These are phyloP conservation scores for Malassezia globosa DNA, from an alignment of 1,284 basidiomycete genomes.

Conservation along the genomic window DNA sequence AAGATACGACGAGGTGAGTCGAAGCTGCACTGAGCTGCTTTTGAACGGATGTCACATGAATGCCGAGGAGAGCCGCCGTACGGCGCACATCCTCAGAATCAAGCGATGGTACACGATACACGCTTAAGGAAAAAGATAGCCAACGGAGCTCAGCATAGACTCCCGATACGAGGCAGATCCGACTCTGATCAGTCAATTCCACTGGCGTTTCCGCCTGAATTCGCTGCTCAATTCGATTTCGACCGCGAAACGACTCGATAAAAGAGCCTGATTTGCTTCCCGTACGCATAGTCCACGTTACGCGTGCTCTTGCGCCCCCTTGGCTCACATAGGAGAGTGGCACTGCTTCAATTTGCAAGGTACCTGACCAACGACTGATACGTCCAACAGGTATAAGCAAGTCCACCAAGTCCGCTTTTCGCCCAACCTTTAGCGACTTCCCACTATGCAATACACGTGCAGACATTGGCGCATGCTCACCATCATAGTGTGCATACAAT, in stretches of 20 bases:
- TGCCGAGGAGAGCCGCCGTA: background rate
- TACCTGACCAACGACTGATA: slow-evolving; percentile 13
- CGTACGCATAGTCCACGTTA: slow-evolving; percentile 13
- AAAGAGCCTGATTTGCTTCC: slow-evolving; percentile 9
- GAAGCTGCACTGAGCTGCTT: background rate
- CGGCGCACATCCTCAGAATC: background rate
- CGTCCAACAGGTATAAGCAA: slow-evolving; percentile 9
- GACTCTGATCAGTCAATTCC: slow-evolving; percentile 1
- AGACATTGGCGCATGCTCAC: slow-evolving; percentile 8
- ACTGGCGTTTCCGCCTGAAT: slow-evolving; percentile 7
- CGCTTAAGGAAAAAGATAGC: slow-evolving; percentile 1
- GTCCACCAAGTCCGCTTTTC: slow-evolving; percentile 9
- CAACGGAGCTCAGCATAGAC: slow-evolving; percentile 9
- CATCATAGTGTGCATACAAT: background rate
- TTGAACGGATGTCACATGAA: slow-evolving; percentile 1
- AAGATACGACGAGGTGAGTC: slow-evolving; percentile 9
- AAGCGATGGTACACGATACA: slow-evolving; percentile 6
- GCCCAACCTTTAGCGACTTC: slow-evolving; percentile 7
- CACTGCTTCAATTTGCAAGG: background rate
- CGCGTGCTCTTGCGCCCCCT: background rate
- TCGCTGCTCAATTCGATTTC: slow-evolving; percentile 17
- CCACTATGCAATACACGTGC: slow-evolving; percentile 2
- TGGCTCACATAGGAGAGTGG: background rate
- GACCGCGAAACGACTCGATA: slow-evolving; percentile 7
- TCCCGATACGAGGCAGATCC: slow-evolving; percentile 4